Conservation (phyloP, 768 basidiomycete genomes). For the Psilocybe subaeruginosa region DNA sequence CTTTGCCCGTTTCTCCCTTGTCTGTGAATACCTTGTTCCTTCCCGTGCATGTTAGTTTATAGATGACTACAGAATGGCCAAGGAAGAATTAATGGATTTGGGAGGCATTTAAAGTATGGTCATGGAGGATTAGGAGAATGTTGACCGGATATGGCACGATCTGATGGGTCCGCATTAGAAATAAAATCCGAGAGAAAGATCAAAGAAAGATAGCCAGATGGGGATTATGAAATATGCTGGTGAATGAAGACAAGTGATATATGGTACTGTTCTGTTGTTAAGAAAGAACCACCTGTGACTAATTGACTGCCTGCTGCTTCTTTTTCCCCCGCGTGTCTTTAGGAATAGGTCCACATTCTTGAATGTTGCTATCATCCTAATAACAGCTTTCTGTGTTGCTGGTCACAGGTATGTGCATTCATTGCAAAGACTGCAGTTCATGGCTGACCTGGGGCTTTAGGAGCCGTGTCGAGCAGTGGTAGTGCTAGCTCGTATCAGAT, state of each 20-base stretch:
- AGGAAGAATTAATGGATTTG: no score
- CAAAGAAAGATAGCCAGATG: constrained; percentile 2
- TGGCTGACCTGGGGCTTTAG: not conserved
- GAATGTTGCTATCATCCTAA: not conserved
- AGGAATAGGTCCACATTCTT: not conserved
- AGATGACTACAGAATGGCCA: not conserved
- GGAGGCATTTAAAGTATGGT: no score
- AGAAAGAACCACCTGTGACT: not conserved
- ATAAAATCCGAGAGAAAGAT: not conserved
- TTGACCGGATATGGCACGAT: no score
- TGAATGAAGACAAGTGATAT: constrained; percentile 1
- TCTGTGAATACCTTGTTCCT: not conserved
- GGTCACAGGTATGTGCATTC: not conserved
- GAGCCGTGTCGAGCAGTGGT: not conserved
- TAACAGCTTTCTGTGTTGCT: not conserved
- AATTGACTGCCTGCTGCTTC: not conserved
- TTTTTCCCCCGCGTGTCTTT: constrained; percentile 4
- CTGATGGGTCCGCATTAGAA: not conserved
- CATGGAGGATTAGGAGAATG: no score
- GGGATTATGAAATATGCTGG: constrained; percentile 3
- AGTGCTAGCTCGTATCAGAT: constrained; percentile 19
- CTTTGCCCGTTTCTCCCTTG: not conserved
- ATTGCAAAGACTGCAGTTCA: no score
- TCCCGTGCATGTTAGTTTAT: not conserved
- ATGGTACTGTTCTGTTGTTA: not conserved